Base-by-base conservation (phyloP, 2,329 filamentous ascomycete species). In the Colletotrichum magnum region DNA sequence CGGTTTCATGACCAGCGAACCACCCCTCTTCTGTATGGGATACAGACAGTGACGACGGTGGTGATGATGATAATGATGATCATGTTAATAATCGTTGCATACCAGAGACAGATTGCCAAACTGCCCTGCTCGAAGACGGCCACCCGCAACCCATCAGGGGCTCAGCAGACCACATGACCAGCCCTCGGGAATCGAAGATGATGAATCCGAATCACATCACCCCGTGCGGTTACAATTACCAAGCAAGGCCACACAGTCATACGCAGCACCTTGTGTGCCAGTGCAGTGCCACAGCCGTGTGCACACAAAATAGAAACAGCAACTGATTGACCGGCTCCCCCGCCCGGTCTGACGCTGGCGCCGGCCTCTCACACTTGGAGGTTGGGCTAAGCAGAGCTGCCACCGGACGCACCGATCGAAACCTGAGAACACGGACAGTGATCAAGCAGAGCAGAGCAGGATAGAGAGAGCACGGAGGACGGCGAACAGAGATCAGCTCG, bases 391-490 rank as follows among this genome's bases (percentile, higher is more conserved):
- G 41, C 41, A 15, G 32, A 36, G 41, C 41, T 26, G 32, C 53
- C 43, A 28, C 59, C 60, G 54, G 60, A 16, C 53, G 54, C 54
- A 65, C 61, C 60, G 61, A 65, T 59, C 48, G 41, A 58, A 48
- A 16, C 61, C 64, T 59, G 48, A 59, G 52, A 57, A 58, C 51
- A 58, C 53, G 36, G 59, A 64, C 26, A 36, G 32, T 36, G 32
- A 36, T 36, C 32, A 10, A 36, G 32, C 32, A 36, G 28, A 32
- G 26, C 26, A 32, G 28, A 32, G 28, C 2, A 32, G 28, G 2
- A 9, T 6, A 2, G 21, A 24, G 21, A 9, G 28, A 36, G 32
- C 32, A 36, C 32, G 32, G 32, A 36, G 32, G 32, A 36, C 32
- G 32, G 32, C 6, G 32, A 36, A 56, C 16, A 53, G 24, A 53